Base-by-base conservation (phyloP, 345 rosid genomes). In the Passiflora organensis region DNA sequence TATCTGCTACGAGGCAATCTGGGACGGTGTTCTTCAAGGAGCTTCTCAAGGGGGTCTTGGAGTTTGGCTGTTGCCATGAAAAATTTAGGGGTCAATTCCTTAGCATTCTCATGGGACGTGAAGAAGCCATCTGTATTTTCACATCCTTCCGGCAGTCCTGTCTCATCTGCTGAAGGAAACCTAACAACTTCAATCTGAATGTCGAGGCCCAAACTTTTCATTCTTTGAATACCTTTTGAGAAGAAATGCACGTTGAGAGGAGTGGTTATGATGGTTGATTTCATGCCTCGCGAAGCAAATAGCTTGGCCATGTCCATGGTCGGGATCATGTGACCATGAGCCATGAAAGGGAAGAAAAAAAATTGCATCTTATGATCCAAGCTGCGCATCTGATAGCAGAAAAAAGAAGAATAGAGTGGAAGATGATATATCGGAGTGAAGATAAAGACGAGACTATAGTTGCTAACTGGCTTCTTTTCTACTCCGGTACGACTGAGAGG, bases 311-410 rank as follows among this genome's bases (percentile, higher is more conserved):
- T 79, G 76, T 81, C 86, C 2, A 73, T 48, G 19, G 55, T 37
- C 11, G 82, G 90, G 13, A 83, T 81, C 57, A 73, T 68, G 66
- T 79, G 86, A 39, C 90, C 82, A 45, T 79, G 82, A 62, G 83
- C 80, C 81, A 79, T 49, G 70, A 58, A 74, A 8, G 84, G 82
- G 53, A 75, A 71, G 68, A 81, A 67, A 21, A 79, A 55, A 14
- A 79, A 16, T 42, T 60, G 79, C 13, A 81, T 65, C 56, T 58
- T 66, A 28, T 36, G 56, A 60, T 14, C 47, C 45, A 54, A 47
- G 17, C 13, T 25, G 13, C 13, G 63, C 80, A 77, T 67, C 22
- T 28, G 13, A 51, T 22, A 16, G n/a, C 8, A 43, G 17, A 21
- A 43, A 4, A 43, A 22, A n/a, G 39, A 12, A 12, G 39, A 6